Evolutionary conservation across 805 yeast species (phyloP).

Genomic region (Kluyveromyces aestuarii): DNA sequence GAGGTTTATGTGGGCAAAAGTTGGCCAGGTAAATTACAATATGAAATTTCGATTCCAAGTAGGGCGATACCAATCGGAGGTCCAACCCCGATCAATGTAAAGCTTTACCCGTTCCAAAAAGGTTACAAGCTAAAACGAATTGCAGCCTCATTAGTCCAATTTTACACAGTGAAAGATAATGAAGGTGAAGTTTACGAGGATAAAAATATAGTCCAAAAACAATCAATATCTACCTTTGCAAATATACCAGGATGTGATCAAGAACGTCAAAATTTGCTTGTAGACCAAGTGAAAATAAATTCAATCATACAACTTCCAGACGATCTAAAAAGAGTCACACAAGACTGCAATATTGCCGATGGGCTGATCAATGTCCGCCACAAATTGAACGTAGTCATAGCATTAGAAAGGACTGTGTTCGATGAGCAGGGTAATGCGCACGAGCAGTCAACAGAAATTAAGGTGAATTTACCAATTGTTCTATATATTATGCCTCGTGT

Average conservation of each 20-base stretch:
- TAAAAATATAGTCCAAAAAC: slow-evolving; percentile 52
- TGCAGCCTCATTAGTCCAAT: slow-evolving; percentile 57
- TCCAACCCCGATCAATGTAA: slow-evolving; percentile 54
- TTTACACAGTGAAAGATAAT: slow-evolving; percentile 47
- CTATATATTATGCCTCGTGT: slow-evolving; percentile 70
- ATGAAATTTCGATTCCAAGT: slow-evolving; percentile 74
- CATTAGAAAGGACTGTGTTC: slow-evolving; percentile 32
- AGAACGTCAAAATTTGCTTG: slow-evolving; percentile 19
- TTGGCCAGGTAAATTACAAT: slow-evolving; percentile 85
- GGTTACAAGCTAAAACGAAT: slow-evolving; percentile 65
- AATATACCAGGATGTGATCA: slow-evolving; percentile 35
- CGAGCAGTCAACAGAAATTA: slow-evolving; percentile 74
- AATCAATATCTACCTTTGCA: slow-evolving; percentile 36
- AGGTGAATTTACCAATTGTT: slow-evolving; percentile 76
- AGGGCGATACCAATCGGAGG: slow-evolving; percentile 86
- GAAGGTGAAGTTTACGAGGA: slow-evolving; percentile 47
- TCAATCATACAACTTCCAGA: slow-evolving; percentile 57
- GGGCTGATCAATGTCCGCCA: slow-evolving; percentile 68
- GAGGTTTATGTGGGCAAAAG: slow-evolving; percentile 86
- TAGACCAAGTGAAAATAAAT: slow-evolving; percentile 56
- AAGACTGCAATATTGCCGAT: slow-evolving; percentile 65
- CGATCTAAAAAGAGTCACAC: slow-evolving; percentile 63
- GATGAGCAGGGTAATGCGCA: slow-evolving; percentile 1
- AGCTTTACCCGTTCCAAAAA: slow-evolving; percentile 69
- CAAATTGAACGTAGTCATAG: slow-evolving; percentile 65